phyloP scores from a whole-genome alignment of 345 rosid genomes.

The Linum trigynum region DNA sequence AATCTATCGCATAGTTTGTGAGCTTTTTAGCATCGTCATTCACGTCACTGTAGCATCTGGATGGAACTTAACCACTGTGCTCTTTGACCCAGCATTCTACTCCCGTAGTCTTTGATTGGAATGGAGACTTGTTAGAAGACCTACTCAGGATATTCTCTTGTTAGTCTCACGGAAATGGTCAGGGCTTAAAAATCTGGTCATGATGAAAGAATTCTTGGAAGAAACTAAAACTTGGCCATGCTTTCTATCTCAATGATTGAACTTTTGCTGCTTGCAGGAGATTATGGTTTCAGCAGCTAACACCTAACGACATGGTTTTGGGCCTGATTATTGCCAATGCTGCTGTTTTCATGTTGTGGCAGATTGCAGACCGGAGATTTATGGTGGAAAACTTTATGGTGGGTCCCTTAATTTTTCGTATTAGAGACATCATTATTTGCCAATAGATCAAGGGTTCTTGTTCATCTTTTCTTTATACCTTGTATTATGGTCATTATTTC shows the following conservation, averaged over 20 bases:
- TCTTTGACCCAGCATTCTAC: too few species aligned
- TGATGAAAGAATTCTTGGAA: too few species aligned
- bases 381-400: constrained; percentile 80
- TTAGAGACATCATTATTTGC: background rate
- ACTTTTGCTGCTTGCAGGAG: constrained; percentile 39
- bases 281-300: constrained; percentile 38
- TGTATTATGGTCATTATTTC: background rate
- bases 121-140: too few species aligned
- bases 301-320: constrained; percentile 41
- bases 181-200: too few species aligned
- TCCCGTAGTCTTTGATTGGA: too few species aligned
- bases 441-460: background rate
- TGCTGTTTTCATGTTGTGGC: constrained; percentile 68
- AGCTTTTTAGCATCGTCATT: too few species aligned
- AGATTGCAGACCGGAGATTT: constrained; percentile 40
- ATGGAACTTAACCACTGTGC: too few species aligned
- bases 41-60: too few species aligned
- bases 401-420: constrained; percentile 20
- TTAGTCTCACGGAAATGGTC: too few species aligned
- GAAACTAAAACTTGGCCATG: background rate
- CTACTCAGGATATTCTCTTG: too few species aligned
- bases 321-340: constrained; percentile 58
- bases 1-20: too few species aligned
- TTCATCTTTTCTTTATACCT: background rate
- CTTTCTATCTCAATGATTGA: background rate